phyloP scores from a whole-genome alignment of 805 yeast genomes.

The Starmerella potacharoeniae region DNA sequence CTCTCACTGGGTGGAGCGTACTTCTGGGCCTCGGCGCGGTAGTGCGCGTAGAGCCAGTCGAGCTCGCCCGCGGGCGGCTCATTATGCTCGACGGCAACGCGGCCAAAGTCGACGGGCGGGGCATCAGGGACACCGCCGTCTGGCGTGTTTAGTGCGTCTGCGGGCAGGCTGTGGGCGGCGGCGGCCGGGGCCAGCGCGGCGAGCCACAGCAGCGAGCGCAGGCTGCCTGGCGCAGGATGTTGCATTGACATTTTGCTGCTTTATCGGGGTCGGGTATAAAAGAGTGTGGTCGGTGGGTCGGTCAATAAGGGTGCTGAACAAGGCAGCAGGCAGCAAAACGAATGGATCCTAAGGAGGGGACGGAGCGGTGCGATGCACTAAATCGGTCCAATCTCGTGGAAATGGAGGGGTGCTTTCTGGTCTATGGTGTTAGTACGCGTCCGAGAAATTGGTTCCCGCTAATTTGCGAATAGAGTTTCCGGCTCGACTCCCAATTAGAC shows the following conservation, averaged over 20 bases:
- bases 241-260: not conserved
- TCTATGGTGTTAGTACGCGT: not conserved
- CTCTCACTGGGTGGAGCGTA: not conserved
- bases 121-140: not conserved
- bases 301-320: not conserved
- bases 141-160: not conserved
- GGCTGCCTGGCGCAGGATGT: not conserved
- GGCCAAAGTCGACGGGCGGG: not conserved
- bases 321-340: not conserved
- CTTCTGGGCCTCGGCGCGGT: not conserved
- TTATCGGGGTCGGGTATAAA: not conserved
- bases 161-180: not conserved
- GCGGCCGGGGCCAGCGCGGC: not conserved
- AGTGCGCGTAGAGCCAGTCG: not conserved
- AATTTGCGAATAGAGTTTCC: slow-evolving; percentile 4
- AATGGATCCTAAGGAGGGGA: not conserved
- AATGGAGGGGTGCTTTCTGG: not conserved
- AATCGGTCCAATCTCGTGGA: not conserved
- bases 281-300: slow-evolving; percentile 1
- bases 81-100: not conserved
- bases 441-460: not conserved
- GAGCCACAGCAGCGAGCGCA: not conserved
- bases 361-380: not conserved
- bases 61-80: not conserved
- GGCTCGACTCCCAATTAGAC: not conserved